A percentile compares a stretch with the other conserved stretches of the same genome.
Evolutionary conservation across 148 eudicot genomes (phyloP).

Genomic region (Rhododendron molle): DNA sequence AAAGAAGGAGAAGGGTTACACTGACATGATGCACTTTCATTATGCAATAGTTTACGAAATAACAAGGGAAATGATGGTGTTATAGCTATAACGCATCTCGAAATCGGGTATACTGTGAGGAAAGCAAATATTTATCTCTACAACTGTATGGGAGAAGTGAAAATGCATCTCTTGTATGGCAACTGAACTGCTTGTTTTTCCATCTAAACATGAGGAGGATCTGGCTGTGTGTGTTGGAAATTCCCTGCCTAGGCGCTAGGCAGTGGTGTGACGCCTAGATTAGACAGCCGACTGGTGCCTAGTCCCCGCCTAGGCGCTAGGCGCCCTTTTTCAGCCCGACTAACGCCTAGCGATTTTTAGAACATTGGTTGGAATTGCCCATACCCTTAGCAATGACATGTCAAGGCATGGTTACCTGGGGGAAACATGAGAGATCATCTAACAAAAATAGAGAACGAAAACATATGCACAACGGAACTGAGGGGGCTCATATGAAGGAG

Average conservation of each 20-base stretch:
- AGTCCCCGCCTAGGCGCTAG: too few relatives aligned
- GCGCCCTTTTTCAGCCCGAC: too few relatives aligned
- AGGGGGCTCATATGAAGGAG: background rate
- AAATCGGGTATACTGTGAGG: background rate
- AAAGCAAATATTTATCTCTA: background rate
- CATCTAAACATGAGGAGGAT: background rate
- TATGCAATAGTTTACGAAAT: background rate
- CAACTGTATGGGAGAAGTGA: background rate
- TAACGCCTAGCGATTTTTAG: too few relatives aligned
- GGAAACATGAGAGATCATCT: background rate
- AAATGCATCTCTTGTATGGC: background rate
- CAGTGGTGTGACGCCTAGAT: too few relatives aligned
- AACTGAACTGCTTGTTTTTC: background rate
- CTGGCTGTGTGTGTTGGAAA: background rate
- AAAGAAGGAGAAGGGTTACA: background rate
- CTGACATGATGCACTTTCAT: background rate
- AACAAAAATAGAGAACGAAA: background rate
- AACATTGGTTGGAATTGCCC: background rate
- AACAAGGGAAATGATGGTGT: background rate
- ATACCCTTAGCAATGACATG: background rate
- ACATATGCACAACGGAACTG: background rate
- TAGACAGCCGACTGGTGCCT: too few relatives aligned
- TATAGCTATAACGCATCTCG: background rate
- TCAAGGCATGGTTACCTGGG: background rate
- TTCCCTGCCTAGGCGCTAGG: too few relatives aligned